Base-by-base conservation (phyloP, 768 basidiomycete species). In the Podaxis carcinomalis region DNA sequence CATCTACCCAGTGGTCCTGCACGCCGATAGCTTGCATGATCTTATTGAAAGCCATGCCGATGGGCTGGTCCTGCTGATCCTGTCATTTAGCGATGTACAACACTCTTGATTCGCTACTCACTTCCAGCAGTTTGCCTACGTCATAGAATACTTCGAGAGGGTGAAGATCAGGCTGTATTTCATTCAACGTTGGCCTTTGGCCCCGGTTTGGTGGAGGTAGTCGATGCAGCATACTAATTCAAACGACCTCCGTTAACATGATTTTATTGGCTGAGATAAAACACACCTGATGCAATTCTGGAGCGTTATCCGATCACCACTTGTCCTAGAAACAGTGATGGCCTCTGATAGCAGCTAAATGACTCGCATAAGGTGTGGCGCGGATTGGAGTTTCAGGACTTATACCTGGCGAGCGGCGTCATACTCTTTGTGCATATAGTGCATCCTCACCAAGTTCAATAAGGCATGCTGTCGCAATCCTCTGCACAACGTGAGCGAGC, bases 401-500 rank as follows among this genome's bases (percentile, higher is more conserved):
- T 40, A 35, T 61, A 88, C 91, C 77, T 90, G 83, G 57, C 84
- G 80, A 27, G 88, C 88, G 39, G 89, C 89, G 13, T 78, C 77
- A 67, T 78, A 81, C 70, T 94, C 91, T 46, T 82, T 79, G 19
- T 84, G 82, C 40, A 84, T 73, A 69, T 89, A 93, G 68, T 94
- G 89, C 80, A 91, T 84, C 35, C 88, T 82, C 25, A 89, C 87
- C 14, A 94, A 74, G 64, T 90, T 89, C 42, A 94, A 77, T 59
- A 94, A 71, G 1, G 90, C 90, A 68, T 90, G 88, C 62, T 93
- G 92, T 53, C 92, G 88, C 60, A 90, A 72, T 4, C 89, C 89
- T 16, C 91, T 93, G 66, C 39, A 65, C 42, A 23, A 7, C 5
- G 46, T n/a, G 19, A 42, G 40, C 3, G 47, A 27, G 32, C 11